phyloP scores from a whole-genome alignment of 441 rosid species.

The Pelargonium citronellum region DNA sequence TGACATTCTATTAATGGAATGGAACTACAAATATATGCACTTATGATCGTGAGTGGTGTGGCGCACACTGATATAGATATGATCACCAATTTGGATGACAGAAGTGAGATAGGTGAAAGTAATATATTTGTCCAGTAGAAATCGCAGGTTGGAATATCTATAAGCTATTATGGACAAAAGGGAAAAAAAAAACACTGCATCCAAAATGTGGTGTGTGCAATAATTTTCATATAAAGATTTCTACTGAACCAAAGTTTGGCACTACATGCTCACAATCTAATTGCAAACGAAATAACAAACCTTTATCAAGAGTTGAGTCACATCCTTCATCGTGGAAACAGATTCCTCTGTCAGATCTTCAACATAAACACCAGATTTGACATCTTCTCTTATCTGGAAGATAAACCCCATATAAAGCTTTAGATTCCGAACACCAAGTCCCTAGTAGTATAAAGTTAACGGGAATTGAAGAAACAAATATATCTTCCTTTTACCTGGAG shows the following conservation, averaged over 20 bases:
- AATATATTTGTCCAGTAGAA: too few species aligned
- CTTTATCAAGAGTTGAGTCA: conserved; percentile 70
- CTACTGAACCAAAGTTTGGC: too few species aligned
- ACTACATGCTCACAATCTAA: neutral
- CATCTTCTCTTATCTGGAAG: conserved; percentile 88
- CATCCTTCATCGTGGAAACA: conserved; percentile 74
- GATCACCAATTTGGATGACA: too few species aligned
- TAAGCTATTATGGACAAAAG: too few species aligned
- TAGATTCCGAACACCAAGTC: conserved; percentile 7
- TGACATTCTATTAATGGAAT: too few species aligned
- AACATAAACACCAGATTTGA: conserved; percentile 83
- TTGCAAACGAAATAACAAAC: conserved; percentile 32
- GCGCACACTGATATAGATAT: too few species aligned
- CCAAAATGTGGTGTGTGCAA: neutral
- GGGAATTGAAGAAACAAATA: conserved; percentile 16
- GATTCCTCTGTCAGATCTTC: conserved; percentile 80
- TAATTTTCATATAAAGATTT: too few species aligned
- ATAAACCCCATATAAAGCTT: conserved; percentile 13
- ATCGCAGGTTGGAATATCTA: too few species aligned
- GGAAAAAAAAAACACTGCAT: neutral
- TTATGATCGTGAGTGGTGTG: too few species aligned
- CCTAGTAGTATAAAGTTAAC: conserved; percentile 6
- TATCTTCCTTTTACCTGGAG: conserved; percentile 53
- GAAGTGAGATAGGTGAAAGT: too few species aligned
- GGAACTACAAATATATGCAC: too few species aligned